Percentiles rank a stretch among this genome's conserved stretches.
phyloP scores from a whole-genome alignment of 768 basidiomycete species.

The Cytidiella melzeri region DNA sequence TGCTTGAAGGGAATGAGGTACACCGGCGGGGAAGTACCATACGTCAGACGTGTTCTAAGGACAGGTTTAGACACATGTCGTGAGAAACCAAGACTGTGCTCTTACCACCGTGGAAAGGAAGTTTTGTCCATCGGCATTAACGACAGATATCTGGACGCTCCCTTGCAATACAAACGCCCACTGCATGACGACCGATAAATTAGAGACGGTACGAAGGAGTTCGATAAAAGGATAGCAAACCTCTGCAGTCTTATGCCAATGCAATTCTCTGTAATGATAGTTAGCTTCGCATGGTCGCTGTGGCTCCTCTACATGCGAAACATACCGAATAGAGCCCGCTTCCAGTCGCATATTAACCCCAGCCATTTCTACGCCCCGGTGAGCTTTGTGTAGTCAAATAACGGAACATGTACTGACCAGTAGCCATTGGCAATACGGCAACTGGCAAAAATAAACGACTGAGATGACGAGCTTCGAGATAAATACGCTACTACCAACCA shows the following conservation, averaged over 20 bases:
- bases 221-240: not conserved
- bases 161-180: conserved; percentile 25
- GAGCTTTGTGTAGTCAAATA: not conserved
- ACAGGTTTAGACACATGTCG: not conserved
- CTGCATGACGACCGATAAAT: conserved; percentile 3
- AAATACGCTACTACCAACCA: conserved; percentile 8
- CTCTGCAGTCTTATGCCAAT: conserved; percentile 26
- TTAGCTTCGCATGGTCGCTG: too few relatives aligned
- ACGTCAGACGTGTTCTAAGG: conserved; percentile 38
- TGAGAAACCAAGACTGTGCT: not conserved
- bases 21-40: conserved; percentile 50
- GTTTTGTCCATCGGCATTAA: conserved; percentile 40
- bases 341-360: conserved; percentile 28
- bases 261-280: conserved; percentile 24
- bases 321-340: conserved; percentile 24
- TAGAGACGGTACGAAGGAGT: not conserved
- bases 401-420: conserved; percentile 2
- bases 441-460: conserved; percentile 9
- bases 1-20: conserved; percentile 48
- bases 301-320: too few relatives aligned
- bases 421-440: conserved; percentile 20
- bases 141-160: conserved; percentile 35
- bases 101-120: conserved; percentile 41
- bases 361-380: conserved; percentile 16
- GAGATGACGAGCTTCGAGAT: not conserved